Evolutionary conservation across 2,329 filamentous ascomycete genomes (phyloP).

Genomic region (Exserohilum turcica): DNA sequence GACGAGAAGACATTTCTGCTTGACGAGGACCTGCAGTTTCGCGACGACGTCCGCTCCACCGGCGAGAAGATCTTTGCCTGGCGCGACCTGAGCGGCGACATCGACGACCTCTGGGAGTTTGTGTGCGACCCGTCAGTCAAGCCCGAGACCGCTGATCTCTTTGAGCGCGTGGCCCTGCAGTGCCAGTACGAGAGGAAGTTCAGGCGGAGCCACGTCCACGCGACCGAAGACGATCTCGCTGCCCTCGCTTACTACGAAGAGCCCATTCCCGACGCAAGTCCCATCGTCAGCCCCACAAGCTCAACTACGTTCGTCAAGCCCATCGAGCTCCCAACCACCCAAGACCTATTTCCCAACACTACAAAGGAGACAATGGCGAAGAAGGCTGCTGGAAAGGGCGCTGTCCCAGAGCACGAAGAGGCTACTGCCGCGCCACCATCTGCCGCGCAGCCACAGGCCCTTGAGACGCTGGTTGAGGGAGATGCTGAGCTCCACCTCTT

Average conservation of each 20-base stretch:
- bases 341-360: conserved; percentile 45
- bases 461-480: conserved; percentile 76
- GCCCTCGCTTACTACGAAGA: conserved; percentile 80
- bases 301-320: conserved; percentile 43
- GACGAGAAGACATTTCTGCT: conserved; percentile 98
- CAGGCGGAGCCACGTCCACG: conserved; percentile 76
- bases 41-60: conserved; percentile 78
- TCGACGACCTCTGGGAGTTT: conserved; percentile 96
- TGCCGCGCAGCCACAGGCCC: conserved; percentile 66
- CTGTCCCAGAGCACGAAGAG: conserved; percentile 45
- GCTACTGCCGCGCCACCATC: conserved; percentile 66
- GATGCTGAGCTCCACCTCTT: conserved; percentile 89
- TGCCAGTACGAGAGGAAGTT: conserved; percentile 99
- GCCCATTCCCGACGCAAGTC: conserved; percentile 65
- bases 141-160: conserved; percentile 73
- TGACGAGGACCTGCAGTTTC: conserved; percentile 88
- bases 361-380: conserved; percentile 50
- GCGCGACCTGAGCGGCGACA: conserved; percentile 92
- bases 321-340: conserved; percentile 37
- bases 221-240: conserved; percentile 77
- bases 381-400: conserved; percentile 45
- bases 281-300: conserved; percentile 56
- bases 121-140: conserved; percentile 81
- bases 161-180: conserved; percentile 82
- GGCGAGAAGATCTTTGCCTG: conserved; percentile 89